Conservation (phyloP, 306 rosid species). For the Rosa chinensis region DNA sequence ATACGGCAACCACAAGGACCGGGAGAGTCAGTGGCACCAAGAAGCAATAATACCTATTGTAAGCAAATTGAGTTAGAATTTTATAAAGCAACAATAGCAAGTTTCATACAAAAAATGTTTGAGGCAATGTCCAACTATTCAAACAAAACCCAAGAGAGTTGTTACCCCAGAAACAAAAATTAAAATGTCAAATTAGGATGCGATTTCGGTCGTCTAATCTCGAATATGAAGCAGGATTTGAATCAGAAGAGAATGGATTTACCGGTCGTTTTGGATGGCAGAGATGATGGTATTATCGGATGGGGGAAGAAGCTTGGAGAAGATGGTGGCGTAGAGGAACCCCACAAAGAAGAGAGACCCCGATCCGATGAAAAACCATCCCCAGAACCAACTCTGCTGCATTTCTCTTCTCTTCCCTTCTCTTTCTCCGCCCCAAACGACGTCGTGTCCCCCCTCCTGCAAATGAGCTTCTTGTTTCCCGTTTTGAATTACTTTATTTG, state of each 20-base stretch:
- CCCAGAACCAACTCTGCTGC: constrained; percentile 36
- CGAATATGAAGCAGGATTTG: no score
- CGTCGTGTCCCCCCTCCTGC: no score
- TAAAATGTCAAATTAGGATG: no score
- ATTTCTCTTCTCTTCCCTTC: background rate
- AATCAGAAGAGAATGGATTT: background rate
- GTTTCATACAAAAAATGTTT: background rate
- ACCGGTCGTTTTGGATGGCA: constrained; percentile 82
- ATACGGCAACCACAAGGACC: constrained; percentile 65
- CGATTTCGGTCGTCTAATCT: no score
- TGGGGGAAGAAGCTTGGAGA: constrained; percentile 49
- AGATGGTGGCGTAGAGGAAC: constrained; percentile 55
- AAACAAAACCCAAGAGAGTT: background rate
- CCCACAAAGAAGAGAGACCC: constrained; percentile 54
- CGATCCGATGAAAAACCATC: constrained; percentile 44
- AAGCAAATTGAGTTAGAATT: constrained; percentile 9
- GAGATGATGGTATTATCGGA: constrained; percentile 48
- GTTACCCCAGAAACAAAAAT: background rate
- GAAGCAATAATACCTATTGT: constrained; percentile 73
- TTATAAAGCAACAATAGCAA: background rate
- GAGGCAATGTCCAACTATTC: background rate
- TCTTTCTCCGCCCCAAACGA: no score
- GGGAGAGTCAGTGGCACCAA: constrained; percentile 86
- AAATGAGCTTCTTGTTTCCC: no score
- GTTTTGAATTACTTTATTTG: no score